phyloP scores from a whole-genome alignment of 495 filamentous ascomycete genomes.

The Cladorrhinum samala region DNA sequence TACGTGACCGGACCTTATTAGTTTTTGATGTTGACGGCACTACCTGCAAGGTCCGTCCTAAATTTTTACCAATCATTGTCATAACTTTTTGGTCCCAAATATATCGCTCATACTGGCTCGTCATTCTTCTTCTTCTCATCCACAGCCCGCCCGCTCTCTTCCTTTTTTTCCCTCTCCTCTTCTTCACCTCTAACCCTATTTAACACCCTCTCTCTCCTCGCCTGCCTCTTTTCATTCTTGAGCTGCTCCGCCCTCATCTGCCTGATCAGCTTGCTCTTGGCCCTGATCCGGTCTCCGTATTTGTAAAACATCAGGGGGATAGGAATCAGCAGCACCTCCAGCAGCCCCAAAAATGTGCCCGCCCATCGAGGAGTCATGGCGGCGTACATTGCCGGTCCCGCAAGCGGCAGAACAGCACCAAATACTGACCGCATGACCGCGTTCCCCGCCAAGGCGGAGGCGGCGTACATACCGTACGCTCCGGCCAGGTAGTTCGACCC shows the following conservation, averaged over 20 bases:
- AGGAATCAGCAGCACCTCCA: constrained; percentile 65
- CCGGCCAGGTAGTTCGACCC: constrained; percentile 70
- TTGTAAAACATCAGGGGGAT: constrained; percentile 76
- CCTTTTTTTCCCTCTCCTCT: constrained; percentile 1
- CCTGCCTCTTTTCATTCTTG: constrained; percentile 47
- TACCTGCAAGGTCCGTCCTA: too few relatives aligned
- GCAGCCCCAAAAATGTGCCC: constrained; percentile 62
- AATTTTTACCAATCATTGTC: too few relatives aligned
- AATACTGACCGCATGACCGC: constrained; percentile 59
- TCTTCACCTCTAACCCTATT: constrained; percentile 7
- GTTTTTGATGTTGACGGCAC: too few relatives aligned
- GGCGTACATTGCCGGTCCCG: constrained; percentile 64
- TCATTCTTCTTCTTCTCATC: background rate
- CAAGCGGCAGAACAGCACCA: constrained; percentile 68
- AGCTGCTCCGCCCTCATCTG: constrained; percentile 65
- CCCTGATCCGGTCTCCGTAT: constrained; percentile 64
- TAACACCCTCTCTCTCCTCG: constrained; percentile 20
- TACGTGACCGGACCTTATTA: too few relatives aligned
- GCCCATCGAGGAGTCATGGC: constrained; percentile 68
- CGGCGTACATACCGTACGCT: constrained; percentile 72
- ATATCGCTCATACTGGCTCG: too few relatives aligned
- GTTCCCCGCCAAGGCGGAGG: constrained; percentile 72
- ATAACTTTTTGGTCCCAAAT: too few relatives aligned
- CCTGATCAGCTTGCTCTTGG: constrained; percentile 57
- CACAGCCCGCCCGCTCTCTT: constrained; percentile 2